These are phyloP conservation scores for Colletotrichum musae DNA, from an alignment of 2,329 filamentous ascomycete species.

Conservation along the genomic window DNA sequence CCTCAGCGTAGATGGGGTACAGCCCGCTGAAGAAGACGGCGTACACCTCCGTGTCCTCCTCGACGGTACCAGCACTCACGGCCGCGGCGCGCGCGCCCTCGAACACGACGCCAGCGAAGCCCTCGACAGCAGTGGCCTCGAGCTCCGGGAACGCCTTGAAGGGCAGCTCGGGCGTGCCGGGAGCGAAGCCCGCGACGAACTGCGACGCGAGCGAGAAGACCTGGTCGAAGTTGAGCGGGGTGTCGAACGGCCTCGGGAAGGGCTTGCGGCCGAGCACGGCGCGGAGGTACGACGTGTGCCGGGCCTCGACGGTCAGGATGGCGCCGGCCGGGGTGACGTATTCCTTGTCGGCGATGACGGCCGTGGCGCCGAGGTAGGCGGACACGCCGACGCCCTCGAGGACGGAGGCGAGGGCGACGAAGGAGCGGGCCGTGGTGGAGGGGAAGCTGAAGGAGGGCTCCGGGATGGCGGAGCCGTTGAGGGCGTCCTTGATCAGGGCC, in stretches of 20 bases:
- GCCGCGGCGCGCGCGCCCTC: slow-evolving; percentile 43
- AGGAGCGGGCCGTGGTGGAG: slow-evolving; percentile 67
- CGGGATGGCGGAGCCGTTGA: slow-evolving; percentile 62
- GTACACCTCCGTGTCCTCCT: slow-evolving; percentile 44
- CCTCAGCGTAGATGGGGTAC: slow-evolving; percentile 42
- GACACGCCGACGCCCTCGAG: slow-evolving; percentile 77
- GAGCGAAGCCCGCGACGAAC: slow-evolving; percentile 73
- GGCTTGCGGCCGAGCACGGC: slow-evolving; percentile 62
- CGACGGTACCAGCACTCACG: slow-evolving; percentile 31
- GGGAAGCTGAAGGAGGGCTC: slow-evolving; percentile 65
- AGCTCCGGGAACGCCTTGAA: slow-evolving; percentile 73
- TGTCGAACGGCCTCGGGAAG: slow-evolving; percentile 73
- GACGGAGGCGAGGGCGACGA: slow-evolving; percentile 74
- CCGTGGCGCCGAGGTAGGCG: slow-evolving; percentile 74
- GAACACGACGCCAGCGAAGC: slow-evolving; percentile 45
- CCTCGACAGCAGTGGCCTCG: slow-evolving; percentile 46
- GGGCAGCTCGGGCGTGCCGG: slow-evolving; percentile 67
- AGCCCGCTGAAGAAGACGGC: slow-evolving; percentile 52
- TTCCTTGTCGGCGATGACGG: slow-evolving; percentile 67
- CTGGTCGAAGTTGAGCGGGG: slow-evolving; percentile 69
- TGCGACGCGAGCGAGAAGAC: slow-evolving; percentile 76
- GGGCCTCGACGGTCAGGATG: slow-evolving; percentile 75
- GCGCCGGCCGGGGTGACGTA: slow-evolving; percentile 74
- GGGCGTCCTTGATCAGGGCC: slow-evolving; percentile 64
- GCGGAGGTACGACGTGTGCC: slow-evolving; percentile 75